Base-by-base conservation (phyloP, 306 rosid genomes). In the Canavalia gladiata region DNA sequence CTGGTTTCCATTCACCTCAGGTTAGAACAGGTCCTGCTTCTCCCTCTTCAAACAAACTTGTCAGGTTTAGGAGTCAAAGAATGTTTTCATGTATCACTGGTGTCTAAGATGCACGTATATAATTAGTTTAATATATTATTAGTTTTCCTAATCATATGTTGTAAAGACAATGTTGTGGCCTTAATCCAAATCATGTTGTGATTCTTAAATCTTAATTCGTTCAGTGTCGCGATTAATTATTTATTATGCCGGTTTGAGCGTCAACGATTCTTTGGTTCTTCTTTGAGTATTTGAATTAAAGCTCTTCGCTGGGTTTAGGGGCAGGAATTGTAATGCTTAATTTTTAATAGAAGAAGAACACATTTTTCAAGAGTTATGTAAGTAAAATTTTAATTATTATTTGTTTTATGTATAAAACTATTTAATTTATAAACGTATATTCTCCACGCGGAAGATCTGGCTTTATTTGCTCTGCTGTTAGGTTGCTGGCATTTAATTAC, bases 51-150 rank as follows among this genome's bases (percentile, higher is more conserved):
- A 82, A 78, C 56, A 68, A 73, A 45, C 71, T 82, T 1, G 80
- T 75, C 3, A 75, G 88, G 83, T 65, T 75, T 46, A 65, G 78
- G 31, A 84, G 88, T 58, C 88, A 75, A 7, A 78, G 81, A 84
- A 75, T 84, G 72, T 85, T 87, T 62, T 79, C 90, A 0, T 87
- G 90, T 45, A 71, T 82, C 37, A 55, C 83, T 51, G 81, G 90
- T 50, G 8, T 52, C 7, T 84, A 64, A 72, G 68, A 67, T 80
- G 52, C 0, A 51, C 28, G 2, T 41, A 62, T 6, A 74, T 7
- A 43, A 18, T 18, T 18, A 18, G 25, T 18, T 18, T 18, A 18
- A 18, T 18, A 18, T 18, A 18, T 18, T 18, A 18, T 18, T 18
- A 18, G 25, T 18, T 18, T 18, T 6, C 43, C 10, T 25, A 3